phyloP scores from a whole-genome alignment of 2,329 filamentous ascomycete genomes.

The Nigrospora sphaerica region DNA sequence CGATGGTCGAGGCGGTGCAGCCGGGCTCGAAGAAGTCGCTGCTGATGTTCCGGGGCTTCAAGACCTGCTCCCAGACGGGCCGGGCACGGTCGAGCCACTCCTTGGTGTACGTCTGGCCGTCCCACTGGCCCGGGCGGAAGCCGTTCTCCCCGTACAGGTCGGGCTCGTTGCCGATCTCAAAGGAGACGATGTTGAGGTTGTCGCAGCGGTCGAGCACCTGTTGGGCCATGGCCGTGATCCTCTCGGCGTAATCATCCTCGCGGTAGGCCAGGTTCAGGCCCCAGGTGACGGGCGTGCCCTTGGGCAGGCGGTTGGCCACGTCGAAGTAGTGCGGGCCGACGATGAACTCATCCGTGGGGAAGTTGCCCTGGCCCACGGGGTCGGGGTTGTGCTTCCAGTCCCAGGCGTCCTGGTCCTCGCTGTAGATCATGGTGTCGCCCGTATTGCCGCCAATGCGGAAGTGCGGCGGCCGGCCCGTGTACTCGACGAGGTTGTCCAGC shows the following conservation, averaged over 20 bases:
- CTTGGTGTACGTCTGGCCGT: conserved; percentile 32
- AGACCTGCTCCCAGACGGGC: conserved; percentile 34
- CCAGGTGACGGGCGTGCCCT: conserved; percentile 39
- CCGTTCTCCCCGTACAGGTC: conserved; percentile 28
- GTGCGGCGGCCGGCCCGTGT: conserved; percentile 38
- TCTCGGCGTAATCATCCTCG: conserved; percentile 31
- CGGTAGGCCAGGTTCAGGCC: conserved; percentile 42
- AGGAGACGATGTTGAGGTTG: conserved; percentile 17
- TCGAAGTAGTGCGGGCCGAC: conserved; percentile 40
- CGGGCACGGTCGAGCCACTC: conserved; percentile 37
- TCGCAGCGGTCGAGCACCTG: conserved; percentile 12
- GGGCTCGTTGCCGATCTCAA: conserved; percentile 24
- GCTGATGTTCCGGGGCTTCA: conserved; percentile 29
- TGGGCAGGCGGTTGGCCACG: conserved; percentile 39
- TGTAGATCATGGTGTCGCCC: conserved; percentile 40
- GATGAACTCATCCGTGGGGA: conserved; percentile 33
- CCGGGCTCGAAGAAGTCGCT: conserved; percentile 40
- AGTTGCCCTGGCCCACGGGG: conserved; percentile 28
- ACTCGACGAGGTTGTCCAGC: conserved; percentile 38
- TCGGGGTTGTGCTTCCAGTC: conserved; percentile 28
- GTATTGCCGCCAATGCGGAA: conserved; percentile 44
- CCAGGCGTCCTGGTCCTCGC: conserved; percentile 25
- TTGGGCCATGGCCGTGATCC: conserved; percentile 31
- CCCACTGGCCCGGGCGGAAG: conserved; percentile 35
- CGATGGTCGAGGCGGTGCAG: conserved; percentile 41